Evolutionary conservation across 306 rosid species (phyloP).

Genomic region (Amphicarpaea edgeworthii): DNA sequence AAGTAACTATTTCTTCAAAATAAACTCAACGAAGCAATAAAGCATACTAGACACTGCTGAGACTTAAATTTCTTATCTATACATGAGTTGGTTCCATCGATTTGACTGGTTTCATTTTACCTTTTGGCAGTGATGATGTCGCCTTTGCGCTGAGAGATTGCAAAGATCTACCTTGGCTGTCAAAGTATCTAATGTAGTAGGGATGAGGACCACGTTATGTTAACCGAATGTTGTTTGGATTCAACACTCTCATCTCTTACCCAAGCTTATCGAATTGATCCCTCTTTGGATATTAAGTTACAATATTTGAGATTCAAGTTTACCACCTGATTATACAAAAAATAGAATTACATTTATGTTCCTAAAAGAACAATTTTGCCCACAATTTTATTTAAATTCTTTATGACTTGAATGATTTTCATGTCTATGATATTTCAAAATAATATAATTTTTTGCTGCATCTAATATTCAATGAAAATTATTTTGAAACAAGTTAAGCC

Average conservation of each 20-base stretch:
- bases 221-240: not conserved
- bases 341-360: not conserved
- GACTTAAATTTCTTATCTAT: not conserved
- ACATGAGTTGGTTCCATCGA: constrained; percentile 2
- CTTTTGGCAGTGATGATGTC: constrained; percentile 74
- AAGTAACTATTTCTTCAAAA: not conserved
- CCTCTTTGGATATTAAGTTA: not conserved
- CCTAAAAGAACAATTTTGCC: constrained; percentile 42
- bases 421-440: not conserved
- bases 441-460: not conserved
- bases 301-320: not conserved
- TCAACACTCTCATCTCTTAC: not conserved
- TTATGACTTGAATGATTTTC: not conserved
- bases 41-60: not conserved
- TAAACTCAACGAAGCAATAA: no score
- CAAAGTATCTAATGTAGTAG: constrained; percentile 72
- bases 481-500: not conserved
- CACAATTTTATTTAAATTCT: not conserved
- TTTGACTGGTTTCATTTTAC: constrained; percentile 42
- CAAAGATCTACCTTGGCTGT: constrained; percentile 85
- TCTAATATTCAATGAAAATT: not conserved
- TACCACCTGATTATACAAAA: not conserved
- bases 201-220: not conserved
- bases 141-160: constrained; percentile 84
- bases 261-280: not conserved